Evolutionary conservation across 176 grass and related monocot genomes (phyloP), one percentile per base, ranked within the genome.

Genomic region (Thalia dealbata): DNA sequence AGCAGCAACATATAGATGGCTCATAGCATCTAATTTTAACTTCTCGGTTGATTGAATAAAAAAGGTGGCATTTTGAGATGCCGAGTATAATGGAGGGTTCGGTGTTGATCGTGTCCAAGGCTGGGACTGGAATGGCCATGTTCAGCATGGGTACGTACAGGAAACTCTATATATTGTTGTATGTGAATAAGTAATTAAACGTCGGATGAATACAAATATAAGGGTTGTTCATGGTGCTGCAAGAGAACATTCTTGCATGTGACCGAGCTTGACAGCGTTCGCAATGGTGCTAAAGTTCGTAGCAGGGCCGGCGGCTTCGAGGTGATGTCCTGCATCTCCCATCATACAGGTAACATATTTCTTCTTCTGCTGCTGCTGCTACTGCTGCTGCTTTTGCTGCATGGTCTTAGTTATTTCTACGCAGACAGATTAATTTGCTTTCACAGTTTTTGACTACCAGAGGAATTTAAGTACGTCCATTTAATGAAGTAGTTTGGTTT

Each of bases 21-120:
- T n/a, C n/a, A n/a, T n/a, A n/a, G n/a, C n/a, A n/a, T n/a, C n/a
- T n/a, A n/a, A n/a, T n/a, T n/a, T n/a, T n/a, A n/a, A n/a, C n/a
- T n/a, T n/a, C n/a, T n/a, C n/a, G n/a, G n/a, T n/a, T n/a, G n/a
- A n/a, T n/a, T n/a, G n/a, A n/a, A n/a, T n/a, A n/a, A n/a, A n/a
- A n/a, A n/a, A n/a, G 89, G 81, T 92, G 92, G 89, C 84, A 88
- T 60, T 43, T 92, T 16, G 84, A 86, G 80, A 89, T 86, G 76
- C 92, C 92, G 19, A 90, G 78, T 75, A 85, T 96, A 60, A 67
- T 96, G 16, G 81, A 96, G 38, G 92, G 89, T 13, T 92, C 92
- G 8, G 73, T 96, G 26, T 45, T 85, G 72, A 81, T 96, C 82
- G 92, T 96, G 84, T 92, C 89, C 65, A 87, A 54, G 74, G 86